These are phyloP conservation scores for Scheffersomyces titani DNA, from an alignment of 1,139 yeast species.

Conservation along the genomic window DNA sequence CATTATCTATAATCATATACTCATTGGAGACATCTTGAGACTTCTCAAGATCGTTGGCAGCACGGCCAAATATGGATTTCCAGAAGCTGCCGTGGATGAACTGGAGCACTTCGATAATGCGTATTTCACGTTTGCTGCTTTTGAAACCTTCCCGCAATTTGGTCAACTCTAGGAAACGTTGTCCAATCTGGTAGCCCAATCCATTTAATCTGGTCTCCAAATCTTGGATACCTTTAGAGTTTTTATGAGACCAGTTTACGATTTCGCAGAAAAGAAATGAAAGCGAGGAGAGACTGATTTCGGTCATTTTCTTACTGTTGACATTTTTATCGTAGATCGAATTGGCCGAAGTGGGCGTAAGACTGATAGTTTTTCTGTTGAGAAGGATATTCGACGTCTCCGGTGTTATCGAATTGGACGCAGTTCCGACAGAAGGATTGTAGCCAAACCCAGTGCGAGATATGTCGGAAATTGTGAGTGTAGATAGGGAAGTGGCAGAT, in stretches of 20 bases:
- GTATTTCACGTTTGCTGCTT: constrained; percentile 67
- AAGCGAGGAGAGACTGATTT: constrained; percentile 65
- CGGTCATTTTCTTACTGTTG: constrained; percentile 61
- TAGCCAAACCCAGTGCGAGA: constrained; percentile 44
- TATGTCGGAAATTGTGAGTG: constrained; percentile 36
- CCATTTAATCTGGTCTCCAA: constrained; percentile 74
- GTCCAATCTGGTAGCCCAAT: constrained; percentile 70
- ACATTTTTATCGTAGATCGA: constrained; percentile 68
- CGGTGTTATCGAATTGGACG: constrained; percentile 38
- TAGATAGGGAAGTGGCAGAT: constrained; percentile 36
- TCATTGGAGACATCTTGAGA: constrained; percentile 82
- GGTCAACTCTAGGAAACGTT: constrained; percentile 41
- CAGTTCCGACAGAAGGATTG: constrained; percentile 46
- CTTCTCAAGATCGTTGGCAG: constrained; percentile 85
- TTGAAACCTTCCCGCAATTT: constrained; percentile 59
- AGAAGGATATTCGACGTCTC: constrained; percentile 38
- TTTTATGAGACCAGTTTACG: constrained; percentile 64
- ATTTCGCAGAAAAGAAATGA: constrained; percentile 74
- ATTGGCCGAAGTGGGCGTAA: constrained; percentile 32
- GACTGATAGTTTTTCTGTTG: constrained; percentile 32
- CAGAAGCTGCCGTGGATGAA: constrained; percentile 83
- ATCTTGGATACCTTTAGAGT: constrained; percentile 72
- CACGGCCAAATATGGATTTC: constrained; percentile 77
- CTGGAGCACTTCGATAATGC: constrained; percentile 76
- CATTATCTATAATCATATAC: constrained; percentile 82